phyloP scores from a whole-genome alignment of 768 basidiomycete genomes.

The Suillus weaverae region DNA sequence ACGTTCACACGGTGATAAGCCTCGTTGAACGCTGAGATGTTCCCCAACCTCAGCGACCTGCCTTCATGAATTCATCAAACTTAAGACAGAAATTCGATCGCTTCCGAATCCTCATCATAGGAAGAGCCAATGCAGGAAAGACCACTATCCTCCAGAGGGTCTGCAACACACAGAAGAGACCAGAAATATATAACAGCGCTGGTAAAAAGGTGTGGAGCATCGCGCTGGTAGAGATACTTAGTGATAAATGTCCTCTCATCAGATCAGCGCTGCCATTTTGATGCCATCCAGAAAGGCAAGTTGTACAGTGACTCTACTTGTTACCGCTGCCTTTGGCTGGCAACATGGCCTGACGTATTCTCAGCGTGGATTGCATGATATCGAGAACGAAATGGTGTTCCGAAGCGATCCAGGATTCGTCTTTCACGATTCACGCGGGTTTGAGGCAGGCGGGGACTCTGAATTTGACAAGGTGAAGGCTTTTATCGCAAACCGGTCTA shows the following conservation, averaged over 20 bases:
- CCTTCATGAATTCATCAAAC: background rate
- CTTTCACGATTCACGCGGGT: background rate
- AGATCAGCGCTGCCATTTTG: constrained; percentile 7
- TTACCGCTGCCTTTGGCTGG: no score
- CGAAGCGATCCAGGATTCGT: background rate
- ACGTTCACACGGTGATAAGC: no score
- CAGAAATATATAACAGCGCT: constrained; percentile 23
- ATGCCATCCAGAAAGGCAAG: constrained; percentile 1
- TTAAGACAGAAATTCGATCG: constrained; percentile 12
- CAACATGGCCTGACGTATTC: background rate
- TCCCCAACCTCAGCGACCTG: no score
- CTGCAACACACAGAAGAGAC: constrained; percentile 35
- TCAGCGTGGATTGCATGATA: constrained; percentile 19
- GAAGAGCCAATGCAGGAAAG: constrained; percentile 42
- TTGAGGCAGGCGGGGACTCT: background rate
- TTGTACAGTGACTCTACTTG: no score
- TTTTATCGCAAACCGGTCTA: background rate
- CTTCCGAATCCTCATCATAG: constrained; percentile 43
- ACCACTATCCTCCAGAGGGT: constrained; percentile 41
- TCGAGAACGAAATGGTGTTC: background rate
- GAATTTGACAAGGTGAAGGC: background rate
- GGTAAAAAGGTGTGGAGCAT: constrained; percentile 21
- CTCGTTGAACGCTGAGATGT: no score
- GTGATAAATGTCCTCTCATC: background rate
- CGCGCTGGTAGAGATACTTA: background rate